phyloP scores from a whole-genome alignment of 371 early-diverging fungal species.

The Rhizomucor miehei region DNA sequence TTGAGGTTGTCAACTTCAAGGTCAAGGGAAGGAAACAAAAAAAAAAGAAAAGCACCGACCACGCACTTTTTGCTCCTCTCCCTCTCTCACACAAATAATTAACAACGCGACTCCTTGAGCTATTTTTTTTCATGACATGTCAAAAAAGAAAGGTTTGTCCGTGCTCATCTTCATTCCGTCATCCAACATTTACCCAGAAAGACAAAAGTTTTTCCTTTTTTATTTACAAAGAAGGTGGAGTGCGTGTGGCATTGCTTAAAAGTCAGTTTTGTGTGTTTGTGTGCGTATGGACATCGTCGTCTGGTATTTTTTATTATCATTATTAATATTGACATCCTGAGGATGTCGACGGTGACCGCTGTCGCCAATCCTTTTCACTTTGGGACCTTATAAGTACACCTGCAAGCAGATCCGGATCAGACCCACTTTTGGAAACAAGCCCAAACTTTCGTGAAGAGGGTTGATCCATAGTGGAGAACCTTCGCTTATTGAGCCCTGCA shows the following conservation, averaged over 20 bases:
- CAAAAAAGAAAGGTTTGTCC: no score
- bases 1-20: no score
- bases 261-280: constrained; percentile 3
- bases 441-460: constrained; percentile 2
- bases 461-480: constrained; percentile 19
- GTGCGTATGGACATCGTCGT: no score
- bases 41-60: no score
- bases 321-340: neutral
- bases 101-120: no score
- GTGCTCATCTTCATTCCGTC: no score
- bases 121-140: no score
- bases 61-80: no score
- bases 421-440: constrained; percentile 12
- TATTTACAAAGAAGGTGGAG: neutral
- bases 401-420: constrained; percentile 10
- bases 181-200: neutral
- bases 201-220: constrained; percentile 1
- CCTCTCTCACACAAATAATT: no score
- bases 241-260: neutral
- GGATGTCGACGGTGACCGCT: neutral
- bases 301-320: constrained; percentile 3
- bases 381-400: neutral
- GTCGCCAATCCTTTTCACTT: constrained; percentile 9
- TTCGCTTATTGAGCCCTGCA: constrained; percentile 16
- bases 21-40: no score